These are phyloP conservation scores for Gloeophyllum trabeum DNA, from an alignment of 768 basidiomycete species.

Conservation along the genomic window DNA sequence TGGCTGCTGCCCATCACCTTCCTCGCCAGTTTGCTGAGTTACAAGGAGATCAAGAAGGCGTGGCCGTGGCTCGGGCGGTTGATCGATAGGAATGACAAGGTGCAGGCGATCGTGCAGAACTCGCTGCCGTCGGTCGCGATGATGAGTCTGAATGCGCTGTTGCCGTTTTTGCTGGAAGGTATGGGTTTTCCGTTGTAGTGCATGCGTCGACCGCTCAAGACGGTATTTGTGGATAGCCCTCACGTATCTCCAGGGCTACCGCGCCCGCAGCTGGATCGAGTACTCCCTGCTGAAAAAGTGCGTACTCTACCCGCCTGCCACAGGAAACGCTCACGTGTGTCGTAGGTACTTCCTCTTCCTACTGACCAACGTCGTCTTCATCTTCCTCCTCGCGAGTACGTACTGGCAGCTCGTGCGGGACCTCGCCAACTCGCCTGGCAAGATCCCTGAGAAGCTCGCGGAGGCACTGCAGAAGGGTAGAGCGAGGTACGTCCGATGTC, in stretches of 20 bases:
- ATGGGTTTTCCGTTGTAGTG: not conserved
- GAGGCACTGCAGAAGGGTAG: constrained; percentile 67
- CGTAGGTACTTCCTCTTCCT: constrained; percentile 88
- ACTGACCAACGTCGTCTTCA: constrained; percentile 86
- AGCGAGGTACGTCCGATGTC: constrained; percentile 37
- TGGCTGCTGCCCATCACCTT: constrained; percentile 90
- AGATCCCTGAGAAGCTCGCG: constrained; percentile 90
- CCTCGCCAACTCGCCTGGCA: constrained; percentile 86
- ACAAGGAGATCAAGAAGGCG: constrained; percentile 84
- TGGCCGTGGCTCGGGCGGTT: constrained; percentile 81
- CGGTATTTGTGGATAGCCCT: constrained; percentile 30
- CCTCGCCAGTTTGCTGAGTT: constrained; percentile 80
- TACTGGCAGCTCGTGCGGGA: constrained; percentile 89
- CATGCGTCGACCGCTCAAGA: not conserved
- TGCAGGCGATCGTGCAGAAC: constrained; percentile 88
- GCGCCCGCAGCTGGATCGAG: constrained; percentile 87
- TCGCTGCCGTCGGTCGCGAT: constrained; percentile 87
- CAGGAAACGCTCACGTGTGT: constrained; percentile 4
- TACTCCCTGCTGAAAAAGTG: constrained; percentile 89
- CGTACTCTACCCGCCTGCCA: constrained; percentile 11
- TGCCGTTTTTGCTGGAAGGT: constrained; percentile 91
- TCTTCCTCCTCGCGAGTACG: constrained; percentile 85
- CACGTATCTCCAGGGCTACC: constrained; percentile 85
- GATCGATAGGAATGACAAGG: constrained; percentile 71
- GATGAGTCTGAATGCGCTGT: constrained; percentile 77